phyloP scores from a whole-genome alignment of 768 basidiomycete species.

The Cystofilobasidium macerans region DNA sequence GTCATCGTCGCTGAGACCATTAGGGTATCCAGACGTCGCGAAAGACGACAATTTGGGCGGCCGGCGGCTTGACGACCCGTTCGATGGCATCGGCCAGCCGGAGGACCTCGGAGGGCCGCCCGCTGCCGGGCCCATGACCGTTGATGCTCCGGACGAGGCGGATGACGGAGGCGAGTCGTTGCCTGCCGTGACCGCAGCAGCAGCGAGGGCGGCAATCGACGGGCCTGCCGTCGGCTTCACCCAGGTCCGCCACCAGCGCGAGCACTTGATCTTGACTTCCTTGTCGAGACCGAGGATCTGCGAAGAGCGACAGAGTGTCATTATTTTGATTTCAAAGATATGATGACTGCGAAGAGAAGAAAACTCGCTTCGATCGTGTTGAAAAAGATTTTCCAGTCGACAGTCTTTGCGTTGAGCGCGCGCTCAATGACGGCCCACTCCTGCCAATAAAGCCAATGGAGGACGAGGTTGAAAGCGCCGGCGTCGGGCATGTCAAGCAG shows the following conservation, averaged over 20 bases:
- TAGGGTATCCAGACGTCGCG: not conserved
- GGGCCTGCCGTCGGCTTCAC: slow-evolving; percentile 1
- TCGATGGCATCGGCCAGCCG: not conserved
- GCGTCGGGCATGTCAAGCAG: slow-evolving; percentile 16
- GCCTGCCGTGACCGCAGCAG: not conserved
- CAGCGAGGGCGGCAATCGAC: not conserved
- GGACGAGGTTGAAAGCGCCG: slow-evolving; percentile 4
- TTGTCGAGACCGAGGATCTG: slow-evolving; percentile 18
- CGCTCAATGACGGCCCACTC: slow-evolving; percentile 6
- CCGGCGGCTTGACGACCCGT: not conserved
- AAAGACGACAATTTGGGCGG: not conserved
- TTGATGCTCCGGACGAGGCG: not conserved
- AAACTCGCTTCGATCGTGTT: slow-evolving; percentile 1
- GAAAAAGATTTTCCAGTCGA: slow-evolving; percentile 7
- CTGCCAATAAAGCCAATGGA: slow-evolving; percentile 17
- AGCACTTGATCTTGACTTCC: slow-evolving; percentile 6
- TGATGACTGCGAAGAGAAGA: no score
- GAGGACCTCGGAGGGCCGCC: not conserved
- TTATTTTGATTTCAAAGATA: no score
- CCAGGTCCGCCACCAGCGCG: slow-evolving; percentile 7
- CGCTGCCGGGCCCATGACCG: not conserved
- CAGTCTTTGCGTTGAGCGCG: not conserved
- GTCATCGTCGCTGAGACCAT: not conserved
- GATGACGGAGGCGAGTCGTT: not conserved
- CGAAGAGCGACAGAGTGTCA: not conserved